Percentiles rank a stretch among this genome's conserved stretches.
Conservation (phyloP, 305 asterid genomes). For the Withania somnifera region DNA sequence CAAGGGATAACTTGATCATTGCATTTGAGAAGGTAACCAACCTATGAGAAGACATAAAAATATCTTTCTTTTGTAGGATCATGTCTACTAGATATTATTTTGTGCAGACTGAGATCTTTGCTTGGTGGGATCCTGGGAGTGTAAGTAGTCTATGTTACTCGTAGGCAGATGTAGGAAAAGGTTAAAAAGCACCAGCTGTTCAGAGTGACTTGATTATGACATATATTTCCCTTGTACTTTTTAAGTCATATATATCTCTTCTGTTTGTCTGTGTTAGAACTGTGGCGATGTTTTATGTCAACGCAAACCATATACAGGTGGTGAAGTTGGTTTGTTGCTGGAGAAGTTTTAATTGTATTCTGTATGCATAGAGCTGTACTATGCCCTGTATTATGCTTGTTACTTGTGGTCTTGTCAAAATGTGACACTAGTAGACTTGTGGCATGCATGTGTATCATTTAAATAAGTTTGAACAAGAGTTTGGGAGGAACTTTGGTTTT, state of each 20-base stretch:
- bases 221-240: not conserved
- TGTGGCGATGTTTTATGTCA: not conserved
- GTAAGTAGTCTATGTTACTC: not conserved
- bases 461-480: not conserved
- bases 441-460: not conserved
- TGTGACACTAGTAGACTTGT: not conserved
- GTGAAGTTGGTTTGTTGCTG: not conserved
- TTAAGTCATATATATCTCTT: not conserved
- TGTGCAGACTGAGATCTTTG: not conserved
- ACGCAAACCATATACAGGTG: not conserved
- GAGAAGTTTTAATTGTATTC: not conserved
- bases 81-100: not conserved
- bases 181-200: not conserved
- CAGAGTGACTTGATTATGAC: not conserved
- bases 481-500: not conserved
- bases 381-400: not conserved
- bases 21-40: constrained; percentile 94
- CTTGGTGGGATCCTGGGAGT: not conserved
- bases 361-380: not conserved
- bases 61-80: not conserved
- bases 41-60: not conserved
- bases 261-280: not conserved
- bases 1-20: constrained; percentile 83
- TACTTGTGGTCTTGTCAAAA: not conserved
- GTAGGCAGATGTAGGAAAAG: not conserved